These are phyloP conservation scores for Hypomyces perniciosus DNA, from an alignment of 2,329 filamentous ascomycete genomes.

Conservation along the genomic window DNA sequence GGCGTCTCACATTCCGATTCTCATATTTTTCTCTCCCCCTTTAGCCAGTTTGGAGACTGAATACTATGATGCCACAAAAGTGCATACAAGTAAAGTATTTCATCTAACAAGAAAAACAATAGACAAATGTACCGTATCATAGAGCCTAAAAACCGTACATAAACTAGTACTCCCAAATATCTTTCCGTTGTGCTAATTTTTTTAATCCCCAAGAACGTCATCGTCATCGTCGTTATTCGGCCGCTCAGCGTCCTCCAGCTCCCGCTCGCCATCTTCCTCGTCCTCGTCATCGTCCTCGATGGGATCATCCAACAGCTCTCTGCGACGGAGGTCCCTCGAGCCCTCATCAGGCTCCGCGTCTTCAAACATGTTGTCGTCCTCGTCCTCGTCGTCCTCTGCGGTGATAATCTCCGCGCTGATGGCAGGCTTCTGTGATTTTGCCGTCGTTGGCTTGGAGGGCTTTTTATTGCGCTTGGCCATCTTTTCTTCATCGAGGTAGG, in stretches of 20 bases:
- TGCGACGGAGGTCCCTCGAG: constrained; percentile 47
- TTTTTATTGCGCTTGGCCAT: constrained; percentile 40
- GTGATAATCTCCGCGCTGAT: constrained; percentile 41
- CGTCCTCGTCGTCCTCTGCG: constrained; percentile 36
- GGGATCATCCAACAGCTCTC: constrained; percentile 47
- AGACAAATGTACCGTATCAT: not conserved
- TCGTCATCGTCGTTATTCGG: constrained; percentile 37
- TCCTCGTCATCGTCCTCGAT: constrained; percentile 32
- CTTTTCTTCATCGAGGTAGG: constrained; percentile 68
- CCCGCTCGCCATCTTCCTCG: constrained; percentile 25
- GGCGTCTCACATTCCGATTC: too few relatives aligned
- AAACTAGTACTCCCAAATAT: not conserved
- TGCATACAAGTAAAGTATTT: not conserved
- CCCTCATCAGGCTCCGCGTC: constrained; percentile 52
- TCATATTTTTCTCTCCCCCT: too few relatives aligned
- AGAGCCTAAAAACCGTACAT: not conserved
- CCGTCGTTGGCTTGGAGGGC: constrained; percentile 18
- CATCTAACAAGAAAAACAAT: not conserved
- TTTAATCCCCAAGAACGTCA: constrained; percentile 41
- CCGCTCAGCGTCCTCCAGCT: constrained; percentile 21
- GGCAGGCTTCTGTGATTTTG: constrained; percentile 29
- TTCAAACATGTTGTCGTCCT: constrained; percentile 39
- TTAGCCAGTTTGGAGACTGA: not conserved
- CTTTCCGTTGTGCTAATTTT: not conserved
- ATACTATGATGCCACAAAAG: not conserved